These are phyloP conservation scores for Fusarium graminum DNA, from an alignment of 2,329 filamentous ascomycete genomes.

Conservation along the genomic window DNA sequence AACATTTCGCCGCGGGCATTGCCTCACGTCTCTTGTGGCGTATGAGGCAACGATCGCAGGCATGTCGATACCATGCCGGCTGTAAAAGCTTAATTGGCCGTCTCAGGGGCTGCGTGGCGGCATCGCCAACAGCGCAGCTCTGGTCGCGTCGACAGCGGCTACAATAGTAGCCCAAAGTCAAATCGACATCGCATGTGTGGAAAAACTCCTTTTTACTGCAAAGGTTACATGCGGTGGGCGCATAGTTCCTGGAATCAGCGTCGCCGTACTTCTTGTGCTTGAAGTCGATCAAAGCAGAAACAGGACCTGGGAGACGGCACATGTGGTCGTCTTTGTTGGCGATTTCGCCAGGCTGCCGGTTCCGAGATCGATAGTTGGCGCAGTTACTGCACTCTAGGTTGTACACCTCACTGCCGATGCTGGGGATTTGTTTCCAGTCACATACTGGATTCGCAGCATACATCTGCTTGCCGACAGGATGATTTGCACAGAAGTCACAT, in stretches of 20 bases:
- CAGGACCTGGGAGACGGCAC: slow-evolving; percentile 17
- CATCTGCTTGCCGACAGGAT: slow-evolving; percentile 14
- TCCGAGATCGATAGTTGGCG: slow-evolving; percentile 32
- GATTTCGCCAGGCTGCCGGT: neutral
- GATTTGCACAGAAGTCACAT: slow-evolving; percentile 36
- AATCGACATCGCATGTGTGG: slow-evolving; percentile 36
- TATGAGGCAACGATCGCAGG: slow-evolving; percentile 35
- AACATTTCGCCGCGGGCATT: neutral
- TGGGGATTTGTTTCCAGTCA: slow-evolving; percentile 15
- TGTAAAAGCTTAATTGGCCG: slow-evolving; percentile 17
- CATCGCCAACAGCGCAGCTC: neutral
- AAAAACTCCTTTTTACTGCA: neutral
- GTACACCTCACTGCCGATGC: neutral
- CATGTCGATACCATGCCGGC: slow-evolving; percentile 36
- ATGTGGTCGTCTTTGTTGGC: neutral
- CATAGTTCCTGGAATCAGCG: slow-evolving; percentile 18
- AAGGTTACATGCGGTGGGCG: neutral
- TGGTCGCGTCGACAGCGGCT: slow-evolving; percentile 17
- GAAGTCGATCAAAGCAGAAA: slow-evolving; percentile 3
- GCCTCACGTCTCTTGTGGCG: neutral
- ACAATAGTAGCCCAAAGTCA: slow-evolving; percentile 30
- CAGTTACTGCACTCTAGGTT: slow-evolving; percentile 39
- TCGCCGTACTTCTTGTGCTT: slow-evolving; percentile 25
- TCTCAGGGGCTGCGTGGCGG: neutral
- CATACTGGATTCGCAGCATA: slow-evolving; percentile 1